A percentile compares a stretch with the other conserved stretches of the same genome.
Conservation (phyloP, 1,139 yeast species). For the Kodamaea sp. region DNA sequence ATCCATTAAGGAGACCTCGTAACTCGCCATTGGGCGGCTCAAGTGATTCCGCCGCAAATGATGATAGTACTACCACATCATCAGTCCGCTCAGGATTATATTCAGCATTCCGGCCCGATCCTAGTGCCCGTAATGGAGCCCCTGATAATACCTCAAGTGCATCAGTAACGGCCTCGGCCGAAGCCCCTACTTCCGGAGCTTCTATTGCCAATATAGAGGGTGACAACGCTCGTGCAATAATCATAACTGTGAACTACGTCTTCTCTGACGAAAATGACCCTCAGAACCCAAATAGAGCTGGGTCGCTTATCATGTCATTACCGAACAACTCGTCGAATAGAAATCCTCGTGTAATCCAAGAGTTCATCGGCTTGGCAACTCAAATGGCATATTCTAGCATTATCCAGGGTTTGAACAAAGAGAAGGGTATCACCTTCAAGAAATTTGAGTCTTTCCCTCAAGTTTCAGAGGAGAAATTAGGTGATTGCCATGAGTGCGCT, state of each 20-base stretch:
- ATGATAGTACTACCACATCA: too few species aligned
- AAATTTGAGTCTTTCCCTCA: slow-evolving; percentile 52
- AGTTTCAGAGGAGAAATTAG: slow-evolving; percentile 28
- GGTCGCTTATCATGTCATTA: slow-evolving; percentile 59
- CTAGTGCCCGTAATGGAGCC: slow-evolving; percentile 1
- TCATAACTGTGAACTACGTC: slow-evolving; percentile 48
- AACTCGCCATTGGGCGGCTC: too few species aligned
- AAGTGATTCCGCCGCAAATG: too few species aligned
- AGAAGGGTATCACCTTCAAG: slow-evolving; percentile 52
- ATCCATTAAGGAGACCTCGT: too few species aligned
- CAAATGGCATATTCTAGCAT: slow-evolving; percentile 68
- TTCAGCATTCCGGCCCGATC: not conserved
- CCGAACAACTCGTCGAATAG: slow-evolving; percentile 63
- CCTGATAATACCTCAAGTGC: too few species aligned
- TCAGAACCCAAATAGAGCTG: slow-evolving; percentile 46
- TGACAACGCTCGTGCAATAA: slow-evolving; percentile 27
- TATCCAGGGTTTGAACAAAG: slow-evolving; percentile 42
- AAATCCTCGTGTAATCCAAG: slow-evolving; percentile 54
- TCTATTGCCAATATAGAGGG: slow-evolving; percentile 1
- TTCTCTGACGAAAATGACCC: slow-evolving; percentile 47
- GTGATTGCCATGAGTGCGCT: slow-evolving; percentile 50
- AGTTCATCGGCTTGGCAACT: slow-evolving; percentile 65
- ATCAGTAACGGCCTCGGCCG: not conserved
- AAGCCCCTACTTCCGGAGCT: not conserved
- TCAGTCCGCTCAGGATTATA: too few species aligned